Percentiles rank a stretch among this genome's conserved stretches.
phyloP scores from a whole-genome alignment of 148 eudicot species.

The Spergularia bocconei region DNA sequence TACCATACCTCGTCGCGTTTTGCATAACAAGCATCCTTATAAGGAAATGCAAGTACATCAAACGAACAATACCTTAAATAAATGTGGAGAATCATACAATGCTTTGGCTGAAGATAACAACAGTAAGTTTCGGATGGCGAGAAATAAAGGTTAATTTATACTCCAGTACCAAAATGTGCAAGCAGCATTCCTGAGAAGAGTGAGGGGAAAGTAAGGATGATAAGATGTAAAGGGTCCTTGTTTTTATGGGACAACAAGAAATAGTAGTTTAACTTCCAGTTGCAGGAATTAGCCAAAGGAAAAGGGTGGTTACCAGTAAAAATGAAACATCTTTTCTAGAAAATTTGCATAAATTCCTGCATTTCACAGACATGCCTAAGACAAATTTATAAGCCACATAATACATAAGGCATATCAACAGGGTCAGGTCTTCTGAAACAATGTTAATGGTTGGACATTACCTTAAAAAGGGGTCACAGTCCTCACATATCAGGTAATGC shows the following conservation, averaged over 20 bases:
- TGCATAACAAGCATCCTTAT: conserved; percentile 20
- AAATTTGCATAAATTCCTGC: conserved; percentile 14
- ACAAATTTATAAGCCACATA: conserved; percentile 22
- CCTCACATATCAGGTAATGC: not conserved
- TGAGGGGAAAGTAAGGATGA: conserved; percentile 26
- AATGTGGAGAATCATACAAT: conserved; percentile 26
- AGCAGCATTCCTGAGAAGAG: conserved; percentile 20
- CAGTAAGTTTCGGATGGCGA: conserved; percentile 15
- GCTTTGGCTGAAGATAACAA: conserved; percentile 21
- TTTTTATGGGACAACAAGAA: conserved; percentile 14
- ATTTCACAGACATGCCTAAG: conserved; percentile 16
- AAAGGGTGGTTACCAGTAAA: conserved; percentile 4
- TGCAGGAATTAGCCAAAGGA: not conserved
- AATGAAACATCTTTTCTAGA: conserved; percentile 15
- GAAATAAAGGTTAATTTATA: conserved; percentile 2
- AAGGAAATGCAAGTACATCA: conserved; percentile 45
- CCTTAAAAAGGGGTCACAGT: too few species aligned
- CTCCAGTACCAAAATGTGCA: conserved; percentile 17
- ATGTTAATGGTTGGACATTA: too few species aligned
- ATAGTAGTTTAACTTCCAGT: conserved; percentile 10
- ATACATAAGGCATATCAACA: not conserved
- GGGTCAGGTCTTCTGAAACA: not conserved
- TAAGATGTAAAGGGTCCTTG: conserved; percentile 23
- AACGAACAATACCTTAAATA: conserved; percentile 38
- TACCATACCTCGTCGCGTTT: conserved; percentile 21